These are phyloP conservation scores for Phylloporus sp. DNA, from an alignment of 768 basidiomycete species.

Conservation along the genomic window DNA sequence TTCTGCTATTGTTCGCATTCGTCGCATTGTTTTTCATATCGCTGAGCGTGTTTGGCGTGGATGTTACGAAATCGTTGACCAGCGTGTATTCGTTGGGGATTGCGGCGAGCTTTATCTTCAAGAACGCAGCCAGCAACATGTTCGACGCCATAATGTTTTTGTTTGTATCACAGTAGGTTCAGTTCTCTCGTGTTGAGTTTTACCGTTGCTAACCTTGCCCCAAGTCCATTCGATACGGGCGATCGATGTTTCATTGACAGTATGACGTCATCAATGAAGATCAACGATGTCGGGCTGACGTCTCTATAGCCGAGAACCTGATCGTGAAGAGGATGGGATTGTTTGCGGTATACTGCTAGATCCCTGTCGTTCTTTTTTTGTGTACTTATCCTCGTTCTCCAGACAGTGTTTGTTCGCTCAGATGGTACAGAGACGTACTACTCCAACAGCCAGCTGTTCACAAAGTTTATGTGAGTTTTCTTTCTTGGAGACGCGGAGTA, in stretches of 20 bases:
- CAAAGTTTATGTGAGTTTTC: slow-evolving; percentile 65
- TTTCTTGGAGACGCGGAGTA: background rate
- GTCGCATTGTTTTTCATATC: slow-evolving; percentile 69
- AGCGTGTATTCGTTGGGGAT: slow-evolving; percentile 70
- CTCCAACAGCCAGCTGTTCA: slow-evolving; percentile 73
- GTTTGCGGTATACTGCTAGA: slow-evolving; percentile 51
- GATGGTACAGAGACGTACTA: slow-evolving; percentile 81
- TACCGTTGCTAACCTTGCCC: slow-evolving; percentile 1
- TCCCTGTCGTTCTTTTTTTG: background rate
- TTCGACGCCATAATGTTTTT: slow-evolving; percentile 81
- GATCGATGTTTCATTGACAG: slow-evolving; percentile 75
- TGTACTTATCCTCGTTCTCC: background rate
- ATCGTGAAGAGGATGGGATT: slow-evolving; percentile 78
- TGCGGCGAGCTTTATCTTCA: slow-evolving; percentile 78
- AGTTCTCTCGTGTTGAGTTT: background rate
- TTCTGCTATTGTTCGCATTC: slow-evolving; percentile 58
- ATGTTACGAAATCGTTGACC: slow-evolving; percentile 59
- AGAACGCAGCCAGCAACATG: slow-evolving; percentile 61
- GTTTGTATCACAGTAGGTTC: slow-evolving; percentile 75
- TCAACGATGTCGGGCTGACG: slow-evolving; percentile 4
- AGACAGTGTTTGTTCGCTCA: slow-evolving; percentile 65
- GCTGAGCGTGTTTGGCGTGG: slow-evolving; percentile 65
- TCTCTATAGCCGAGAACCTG: slow-evolving; percentile 53
- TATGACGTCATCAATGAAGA: slow-evolving; percentile 22
- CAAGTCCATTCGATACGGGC: slow-evolving; percentile 74